Conservation (phyloP, 495 filamentous ascomycete species). For the Sabuloglossum arenarium region DNA sequence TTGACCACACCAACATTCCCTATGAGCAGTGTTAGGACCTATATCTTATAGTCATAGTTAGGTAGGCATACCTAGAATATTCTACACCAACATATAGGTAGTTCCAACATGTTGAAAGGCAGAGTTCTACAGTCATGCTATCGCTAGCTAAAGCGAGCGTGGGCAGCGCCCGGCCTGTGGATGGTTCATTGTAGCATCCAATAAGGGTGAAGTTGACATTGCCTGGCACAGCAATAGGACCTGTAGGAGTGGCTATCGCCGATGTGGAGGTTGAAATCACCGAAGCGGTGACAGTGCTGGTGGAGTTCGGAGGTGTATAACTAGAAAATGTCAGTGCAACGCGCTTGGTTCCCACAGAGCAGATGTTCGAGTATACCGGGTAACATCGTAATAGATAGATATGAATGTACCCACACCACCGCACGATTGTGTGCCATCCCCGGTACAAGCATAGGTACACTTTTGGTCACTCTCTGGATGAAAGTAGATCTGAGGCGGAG, state of each 20-base stretch:
- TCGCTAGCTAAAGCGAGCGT: not conserved
- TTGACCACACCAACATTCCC: conserved; percentile 1
- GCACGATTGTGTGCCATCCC: conserved; percentile 18
- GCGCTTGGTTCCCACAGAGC: not conserved
- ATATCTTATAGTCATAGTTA: not conserved
- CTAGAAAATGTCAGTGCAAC: not conserved
- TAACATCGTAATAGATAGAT: conserved; percentile 21
- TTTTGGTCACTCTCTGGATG: conserved; percentile 12
- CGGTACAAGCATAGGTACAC: conserved; percentile 18
- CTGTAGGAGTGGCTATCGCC: conserved; percentile 5
- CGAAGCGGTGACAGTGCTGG: not conserved
- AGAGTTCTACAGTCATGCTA: not conserved
- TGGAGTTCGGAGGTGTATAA: not conserved
- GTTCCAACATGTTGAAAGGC: not conserved
- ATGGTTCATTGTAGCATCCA: not conserved
- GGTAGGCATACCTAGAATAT: not conserved
- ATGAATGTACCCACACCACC: conserved; percentile 22
- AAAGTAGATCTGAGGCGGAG: conserved; percentile 11
- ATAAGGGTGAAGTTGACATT: not conserved
- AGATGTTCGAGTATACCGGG: conserved; percentile 8
- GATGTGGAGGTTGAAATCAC: not conserved
- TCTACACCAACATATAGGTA: conserved; percentile 1
- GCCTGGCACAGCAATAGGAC: not conserved
- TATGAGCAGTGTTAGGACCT: not conserved
- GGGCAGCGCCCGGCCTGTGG: not conserved